phyloP scores from a whole-genome alignment of 495 filamentous ascomycete genomes.

The Viridothelium virens region DNA sequence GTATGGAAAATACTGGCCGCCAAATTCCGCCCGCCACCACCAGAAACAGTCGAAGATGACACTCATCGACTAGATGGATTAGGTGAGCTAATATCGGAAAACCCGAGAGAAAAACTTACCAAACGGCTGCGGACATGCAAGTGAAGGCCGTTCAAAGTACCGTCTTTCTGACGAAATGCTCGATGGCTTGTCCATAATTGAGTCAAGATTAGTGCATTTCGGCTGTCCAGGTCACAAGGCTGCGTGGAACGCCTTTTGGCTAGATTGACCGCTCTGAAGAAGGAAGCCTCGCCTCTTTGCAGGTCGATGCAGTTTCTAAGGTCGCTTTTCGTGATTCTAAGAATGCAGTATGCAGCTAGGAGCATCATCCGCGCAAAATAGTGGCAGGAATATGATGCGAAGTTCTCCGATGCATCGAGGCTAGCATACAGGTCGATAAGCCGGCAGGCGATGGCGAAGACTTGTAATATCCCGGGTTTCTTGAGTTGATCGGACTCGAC shows the following conservation, averaged over 20 bases:
- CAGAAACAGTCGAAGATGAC: slow-evolving; percentile 9
- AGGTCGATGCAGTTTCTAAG: neutral
- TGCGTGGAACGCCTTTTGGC: slow-evolving; percentile 1
- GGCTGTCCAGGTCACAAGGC: neutral
- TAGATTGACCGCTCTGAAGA: slow-evolving; percentile 2
- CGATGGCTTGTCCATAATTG: slow-evolving; percentile 6
- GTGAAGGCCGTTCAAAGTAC: slow-evolving; percentile 2
- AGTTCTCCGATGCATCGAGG: neutral
- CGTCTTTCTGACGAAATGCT: slow-evolving; percentile 1
- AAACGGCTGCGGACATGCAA: slow-evolving; percentile 4
- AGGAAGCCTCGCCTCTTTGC: neutral
- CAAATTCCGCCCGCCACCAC: slow-evolving; percentile 9
- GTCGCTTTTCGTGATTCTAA: neutral
- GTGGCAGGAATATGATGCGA: neutral
- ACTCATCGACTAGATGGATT: neutral
- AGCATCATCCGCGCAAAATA: slow-evolving; percentile 10
- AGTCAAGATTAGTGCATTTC: neutral
- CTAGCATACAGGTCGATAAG: slow-evolving; percentile 1
- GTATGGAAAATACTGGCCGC: neutral
- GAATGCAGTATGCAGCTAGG: slow-evolving; percentile 2
- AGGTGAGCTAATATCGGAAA: neutral
- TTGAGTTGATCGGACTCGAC: slow-evolving; percentile 1
- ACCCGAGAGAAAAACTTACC: neutral
- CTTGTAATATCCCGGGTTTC: slow-evolving; percentile 6
- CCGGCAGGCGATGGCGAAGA: neutral